Evolutionary conservation across 2,329 filamentous ascomycete genomes (phyloP), one percentile per base, ranked within the genome.

Genomic region (Huntiella omanensis): DNA sequence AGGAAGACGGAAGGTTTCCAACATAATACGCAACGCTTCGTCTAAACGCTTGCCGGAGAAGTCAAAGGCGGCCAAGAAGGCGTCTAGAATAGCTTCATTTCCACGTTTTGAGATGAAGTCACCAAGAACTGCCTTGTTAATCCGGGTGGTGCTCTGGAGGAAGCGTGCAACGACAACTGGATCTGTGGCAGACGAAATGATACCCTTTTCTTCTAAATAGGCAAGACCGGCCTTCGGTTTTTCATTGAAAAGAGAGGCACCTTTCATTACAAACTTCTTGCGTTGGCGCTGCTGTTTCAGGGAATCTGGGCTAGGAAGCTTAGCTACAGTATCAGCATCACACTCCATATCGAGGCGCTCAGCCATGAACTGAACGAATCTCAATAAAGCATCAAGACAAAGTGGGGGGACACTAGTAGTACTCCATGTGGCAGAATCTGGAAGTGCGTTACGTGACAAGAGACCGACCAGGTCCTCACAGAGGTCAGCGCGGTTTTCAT

Each of bases 391-490:
- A 62, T 98, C 91, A 16, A 98, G 68, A 56, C 91, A 98, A 2
- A 98, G 66, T 1, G 91, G 91, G 12, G 91, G 91, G 1, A 98
- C 92, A 58, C 93, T 98, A 4, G 88, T 95, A 8, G 91, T 98
- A 60, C 92, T 98, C 91, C 91, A 98, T 4, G 87, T 95, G 4
- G 88, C 91, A 6, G 91, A 94, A 59, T 98, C 91, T 1, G 91
- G 92, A 53, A 98, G 82, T 2, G 91, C 91, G 59, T 95, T 98
- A 49, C 91, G 75, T 15, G 91, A 88, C 12, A 98, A 67, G 33
- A 98, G 70, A 1, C 91, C 88, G 50, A 98, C 77, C 73, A 96
- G 82, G 57, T 98, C 92, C 64, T 94, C 83, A 56, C 91, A 98
- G 4, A 98, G 65, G 63, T 98, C 91, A 44, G 79, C 80, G 43